These are phyloP conservation scores for Brasenia schreberi DNA, from an alignment of 164 flowering plant species.

Conservation along the genomic window DNA sequence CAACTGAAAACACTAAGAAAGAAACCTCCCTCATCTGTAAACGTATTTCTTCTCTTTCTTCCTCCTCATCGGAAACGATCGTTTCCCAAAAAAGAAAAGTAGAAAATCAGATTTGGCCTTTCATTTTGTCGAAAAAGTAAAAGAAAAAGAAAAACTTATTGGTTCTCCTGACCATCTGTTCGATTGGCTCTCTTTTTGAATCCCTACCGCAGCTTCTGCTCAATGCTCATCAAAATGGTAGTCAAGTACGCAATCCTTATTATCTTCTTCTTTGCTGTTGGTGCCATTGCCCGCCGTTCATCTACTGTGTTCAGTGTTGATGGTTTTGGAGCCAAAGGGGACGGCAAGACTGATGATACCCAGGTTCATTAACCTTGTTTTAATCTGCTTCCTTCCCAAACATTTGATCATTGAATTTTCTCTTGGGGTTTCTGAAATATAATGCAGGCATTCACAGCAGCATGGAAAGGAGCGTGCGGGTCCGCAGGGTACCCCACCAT, in stretches of 20 bases:
- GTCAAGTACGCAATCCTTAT: neutral
- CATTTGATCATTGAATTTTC: neutral
- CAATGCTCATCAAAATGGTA: neutral
- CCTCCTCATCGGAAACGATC: neutral
- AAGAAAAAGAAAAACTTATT: neutral
- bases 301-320: neutral
- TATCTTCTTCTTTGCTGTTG: neutral
- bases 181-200: neutral
- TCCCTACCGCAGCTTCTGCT: neutral
- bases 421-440: neutral
- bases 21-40: neutral
- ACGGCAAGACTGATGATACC: neutral
- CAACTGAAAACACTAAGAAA: neutral
- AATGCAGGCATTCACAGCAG: constrained; percentile 23
- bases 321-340: neutral
- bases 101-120: neutral
- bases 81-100: neutral
- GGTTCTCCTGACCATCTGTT: too few species aligned
- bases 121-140: neutral
- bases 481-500: constrained; percentile 9
- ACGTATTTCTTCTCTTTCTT: neutral
- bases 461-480: constrained; percentile 36
- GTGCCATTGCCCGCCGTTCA: neutral
- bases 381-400: neutral
- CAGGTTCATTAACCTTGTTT: neutral